Evolutionary conservation across 768 basidiomycete species (phyloP), one percentile per base, ranked within the genome.

Genomic region (Scleroderma citrinum): DNA sequence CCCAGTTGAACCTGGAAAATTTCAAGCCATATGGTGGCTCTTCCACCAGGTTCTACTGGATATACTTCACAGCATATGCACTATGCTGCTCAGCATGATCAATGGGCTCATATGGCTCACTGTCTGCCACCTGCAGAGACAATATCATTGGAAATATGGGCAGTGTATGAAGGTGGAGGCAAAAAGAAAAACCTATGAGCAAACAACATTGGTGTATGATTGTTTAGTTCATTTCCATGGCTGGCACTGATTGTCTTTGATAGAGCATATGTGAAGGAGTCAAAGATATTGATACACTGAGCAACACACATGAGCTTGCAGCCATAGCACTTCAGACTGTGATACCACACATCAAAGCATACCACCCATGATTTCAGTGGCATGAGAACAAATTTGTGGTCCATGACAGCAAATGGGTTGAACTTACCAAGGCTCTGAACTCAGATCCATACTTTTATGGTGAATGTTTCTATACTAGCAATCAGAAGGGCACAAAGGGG

Each of bases 221-320:
- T 3, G 17, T 37, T 17, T 11, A 19, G n/a, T n/a, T 10, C 20
- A 7, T n/a, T n/a, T n/a, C n/a, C n/a, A n/a, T n/a, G n/a, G n/a
- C n/a, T n/a, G n/a, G 12, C 8, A 8, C 5, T 37, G 14, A 10
- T 8, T 8, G 5, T 7, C 8, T 19, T n/a, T n/a, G n/a, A 34
- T 24, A 49, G 48, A 49, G 35, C 17, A 50, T 50, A 23, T 50
- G 42, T 20, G 43, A 50, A 30, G 49, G 49, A 26, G 21, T 20
- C 20, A 37, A 38, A 30, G 43, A 50, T 17, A 13, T 50, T 30
- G 26, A 50, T 37, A 24, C 26, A 5, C 41, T 16, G 10, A 50
- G 31, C 4, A 32, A 32, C 8, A 42, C 26, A 16, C 43, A 14
- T 16, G 1, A 39, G n/a, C 49, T 50, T 45, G 35, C 29, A 19